These are phyloP conservation scores for Scheffersomyces quercinus DNA, from an alignment of 1,139 yeast genomes.

Conservation along the genomic window DNA sequence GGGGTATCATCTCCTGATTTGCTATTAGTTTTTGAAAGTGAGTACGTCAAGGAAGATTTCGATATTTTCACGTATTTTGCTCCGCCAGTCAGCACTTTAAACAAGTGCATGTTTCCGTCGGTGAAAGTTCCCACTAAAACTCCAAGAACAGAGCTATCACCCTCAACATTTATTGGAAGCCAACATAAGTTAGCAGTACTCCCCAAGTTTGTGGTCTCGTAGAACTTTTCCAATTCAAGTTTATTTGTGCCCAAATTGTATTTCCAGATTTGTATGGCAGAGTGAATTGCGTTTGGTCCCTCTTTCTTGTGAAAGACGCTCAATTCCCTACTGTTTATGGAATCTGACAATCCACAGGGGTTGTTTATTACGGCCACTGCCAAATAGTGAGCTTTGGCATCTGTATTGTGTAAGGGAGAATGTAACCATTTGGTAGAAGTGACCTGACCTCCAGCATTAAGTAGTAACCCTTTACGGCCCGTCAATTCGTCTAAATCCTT, in stretches of 20 bases:
- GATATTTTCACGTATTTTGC: constrained; percentile 24
- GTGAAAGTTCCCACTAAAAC: constrained; percentile 57
- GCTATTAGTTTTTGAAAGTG: background rate
- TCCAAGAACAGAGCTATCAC: constrained; percentile 32
- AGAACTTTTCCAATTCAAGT: constrained; percentile 30
- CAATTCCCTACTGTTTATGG: constrained; percentile 32
- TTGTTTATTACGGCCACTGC: constrained; percentile 51
- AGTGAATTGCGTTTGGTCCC: constrained; percentile 16
- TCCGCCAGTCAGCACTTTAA: constrained; percentile 34
- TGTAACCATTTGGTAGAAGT: constrained; percentile 58
- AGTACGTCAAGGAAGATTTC: constrained; percentile 29
- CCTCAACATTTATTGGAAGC: constrained; percentile 35
- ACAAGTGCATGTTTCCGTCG: constrained; percentile 61
- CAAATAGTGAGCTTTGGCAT: constrained; percentile 33
- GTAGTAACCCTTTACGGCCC: constrained; percentile 43
- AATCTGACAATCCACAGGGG: constrained; percentile 25
- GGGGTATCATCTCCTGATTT: background rate
- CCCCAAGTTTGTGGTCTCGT: constrained; percentile 49
- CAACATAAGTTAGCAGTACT: constrained; percentile 54
- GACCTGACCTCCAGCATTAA: constrained; percentile 58
- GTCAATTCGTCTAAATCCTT: constrained; percentile 9
- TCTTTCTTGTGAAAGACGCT: constrained; percentile 25
- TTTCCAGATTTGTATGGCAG: constrained; percentile 52
- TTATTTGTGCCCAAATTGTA: constrained; percentile 29
- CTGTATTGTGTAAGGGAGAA: constrained; percentile 15